Conservation (phyloP, 371 early-diverging fungal genomes). For the Smittium culicis region DNA sequence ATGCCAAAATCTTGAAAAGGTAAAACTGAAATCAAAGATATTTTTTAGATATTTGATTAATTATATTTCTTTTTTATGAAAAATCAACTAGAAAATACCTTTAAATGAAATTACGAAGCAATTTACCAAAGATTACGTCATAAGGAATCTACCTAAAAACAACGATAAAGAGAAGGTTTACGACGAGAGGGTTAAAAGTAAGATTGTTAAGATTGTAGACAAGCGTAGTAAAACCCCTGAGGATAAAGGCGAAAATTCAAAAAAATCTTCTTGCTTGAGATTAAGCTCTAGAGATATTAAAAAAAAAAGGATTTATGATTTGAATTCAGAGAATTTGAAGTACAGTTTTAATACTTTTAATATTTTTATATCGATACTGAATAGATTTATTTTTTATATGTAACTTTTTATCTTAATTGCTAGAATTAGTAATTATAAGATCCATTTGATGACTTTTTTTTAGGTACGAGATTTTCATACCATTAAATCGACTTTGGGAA, state of each 20-base stretch:
- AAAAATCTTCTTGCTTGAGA: constrained; percentile 27
- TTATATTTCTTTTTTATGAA: neutral
- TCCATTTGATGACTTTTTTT: neutral
- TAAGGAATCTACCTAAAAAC: neutral
- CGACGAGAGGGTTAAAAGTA: constrained; percentile 1
- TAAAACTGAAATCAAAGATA: neutral
- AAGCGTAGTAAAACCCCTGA: neutral
- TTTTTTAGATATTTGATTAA: neutral
- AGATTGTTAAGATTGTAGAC: constrained; percentile 2
- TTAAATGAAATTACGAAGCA: constrained; percentile 8
- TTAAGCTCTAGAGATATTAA: constrained; percentile 49
- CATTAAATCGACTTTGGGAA: constrained; percentile 65
- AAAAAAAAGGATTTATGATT: constrained; percentile 42
- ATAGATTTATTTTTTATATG: no score
- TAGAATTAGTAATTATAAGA: no score
- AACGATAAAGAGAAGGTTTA: constrained; percentile 2
- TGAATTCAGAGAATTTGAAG: constrained; percentile 36
- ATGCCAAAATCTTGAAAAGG: neutral
- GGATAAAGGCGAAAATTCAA: constrained; percentile 13
- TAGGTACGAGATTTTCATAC: constrained; percentile 48
- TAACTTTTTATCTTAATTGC: no score
- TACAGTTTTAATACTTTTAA: no score
- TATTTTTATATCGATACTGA: no score
- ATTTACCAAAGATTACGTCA: constrained; percentile 11
- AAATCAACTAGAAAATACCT: constrained; percentile 10